Conservation (phyloP, 75 land plant species). For the Selaginella tamariscina region DNA sequence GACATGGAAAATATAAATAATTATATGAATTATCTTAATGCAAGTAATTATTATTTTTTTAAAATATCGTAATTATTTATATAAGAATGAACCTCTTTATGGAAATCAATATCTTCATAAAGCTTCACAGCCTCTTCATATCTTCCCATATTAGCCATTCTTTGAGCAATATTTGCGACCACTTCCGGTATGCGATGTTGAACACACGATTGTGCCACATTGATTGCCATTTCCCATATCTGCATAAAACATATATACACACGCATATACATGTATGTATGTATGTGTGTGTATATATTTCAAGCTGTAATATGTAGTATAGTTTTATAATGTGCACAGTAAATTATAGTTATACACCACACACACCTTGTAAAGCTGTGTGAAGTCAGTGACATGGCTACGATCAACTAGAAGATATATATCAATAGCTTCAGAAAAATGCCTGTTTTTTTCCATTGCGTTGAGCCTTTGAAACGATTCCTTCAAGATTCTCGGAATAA, state of each 20-base stretch:
- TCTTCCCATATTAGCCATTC: conserved; percentile 14
- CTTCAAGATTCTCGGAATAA: conserved; percentile 22
- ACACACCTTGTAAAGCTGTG: conserved; percentile 27
- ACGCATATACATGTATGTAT: not conserved
- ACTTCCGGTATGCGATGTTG: conserved; percentile 26
- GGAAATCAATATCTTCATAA: conserved; percentile 21
- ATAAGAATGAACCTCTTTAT: conserved; percentile 21
- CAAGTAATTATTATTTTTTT: not conserved
- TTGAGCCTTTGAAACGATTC: conserved; percentile 17
- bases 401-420: conserved; percentile 26
- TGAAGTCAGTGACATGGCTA: conserved; percentile 17
- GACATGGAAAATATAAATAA: too few relatives aligned
- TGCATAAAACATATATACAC: conserved; percentile 9
- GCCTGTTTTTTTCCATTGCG: conserved; percentile 22
- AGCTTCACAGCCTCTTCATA: conserved; percentile 29
- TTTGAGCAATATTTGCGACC: conserved; percentile 18
- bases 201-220: conserved; percentile 24
- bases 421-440: conserved; percentile 24
- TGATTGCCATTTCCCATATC: conserved; percentile 30
- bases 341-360: not conserved
- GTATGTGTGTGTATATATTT: not conserved
- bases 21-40: not conserved
- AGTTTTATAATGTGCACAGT: too few relatives aligned
- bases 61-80: not conserved
- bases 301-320: too few relatives aligned